Evolutionary conservation across 805 yeast genomes (phyloP), one percentile per base, ranked within the genome.

Genomic region (Henningerozyma blattae): DNA sequence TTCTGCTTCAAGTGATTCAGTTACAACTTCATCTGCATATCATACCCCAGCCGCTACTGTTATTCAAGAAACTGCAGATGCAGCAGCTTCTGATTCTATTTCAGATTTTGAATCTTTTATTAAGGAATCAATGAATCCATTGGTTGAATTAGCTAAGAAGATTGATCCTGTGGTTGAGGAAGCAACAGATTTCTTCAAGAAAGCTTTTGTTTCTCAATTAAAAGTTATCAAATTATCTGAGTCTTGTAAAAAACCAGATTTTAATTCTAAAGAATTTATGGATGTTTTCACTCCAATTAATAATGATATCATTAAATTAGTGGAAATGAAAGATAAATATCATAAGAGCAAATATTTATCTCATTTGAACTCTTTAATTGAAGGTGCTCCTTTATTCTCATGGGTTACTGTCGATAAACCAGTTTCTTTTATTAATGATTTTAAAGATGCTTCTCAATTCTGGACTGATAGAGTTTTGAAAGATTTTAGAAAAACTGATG

Each of bases 381-480:
- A 91, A 53, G 96, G 95, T 32, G 73, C 81, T 8, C 86, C 95
- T 9, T 84, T 82, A 5, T 65, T 87, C 34, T 94, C 94, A 17
- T 91, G 99, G 99, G 70, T 89, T 41, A 74, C 83, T 15, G 70
- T 72, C 5, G 72, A 68, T 3, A 75, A 84, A 4, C 95, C 96
- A 1, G 72, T 80, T 13, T 72, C 84, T 0, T 71, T 67, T 43
- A 70, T 91, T 36, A 72, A 80, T 3, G 95, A 87, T 43, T 82
- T 77, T 60, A 82, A 79, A 52, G 98, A 91, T 51, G 75, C 93
- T 15, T 82, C 95, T 24, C 89, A 80, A 55, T 91, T 91, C 61
- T 91, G 96, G 86, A 72, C 94, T 9, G 87, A 91, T 61, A 73
- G 94, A 47, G 78, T 89, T 28, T 60, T 87, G 54, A 87, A 87